phyloP scores from a whole-genome alignment of 192 early-diverging fungal genomes.

The Physocladia obscura region DNA sequence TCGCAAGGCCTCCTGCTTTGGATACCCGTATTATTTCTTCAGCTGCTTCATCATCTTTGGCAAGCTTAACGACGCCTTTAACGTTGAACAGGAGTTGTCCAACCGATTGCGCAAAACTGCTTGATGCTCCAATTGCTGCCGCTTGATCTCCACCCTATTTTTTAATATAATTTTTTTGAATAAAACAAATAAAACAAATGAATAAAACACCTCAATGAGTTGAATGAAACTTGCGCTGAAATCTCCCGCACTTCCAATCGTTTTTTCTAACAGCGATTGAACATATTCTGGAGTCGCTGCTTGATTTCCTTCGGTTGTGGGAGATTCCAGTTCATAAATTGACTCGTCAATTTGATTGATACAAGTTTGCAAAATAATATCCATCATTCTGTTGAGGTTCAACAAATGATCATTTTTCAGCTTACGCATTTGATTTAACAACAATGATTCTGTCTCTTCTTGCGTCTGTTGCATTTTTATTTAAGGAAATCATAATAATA shows the following conservation, averaged over 20 bases:
- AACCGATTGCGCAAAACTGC: constrained; percentile 77
- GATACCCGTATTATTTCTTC: constrained; percentile 76
- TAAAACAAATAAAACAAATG: too few relatives aligned
- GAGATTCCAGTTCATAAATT: constrained; percentile 80
- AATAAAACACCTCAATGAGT: constrained; percentile 46
- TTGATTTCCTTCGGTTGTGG: constrained; percentile 79
- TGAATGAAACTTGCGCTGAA: constrained; percentile 48
- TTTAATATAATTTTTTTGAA: not conserved
- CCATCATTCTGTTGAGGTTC: constrained; percentile 44
- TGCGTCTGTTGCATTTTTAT: constrained; percentile 18
- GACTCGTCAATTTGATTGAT: constrained; percentile 86
- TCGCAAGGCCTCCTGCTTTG: constrained; percentile 62
- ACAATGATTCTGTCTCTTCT: constrained; percentile 31
- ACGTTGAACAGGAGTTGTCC: constrained; percentile 80
- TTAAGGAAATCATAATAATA: not conserved
- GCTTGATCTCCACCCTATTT: constrained; percentile 76
- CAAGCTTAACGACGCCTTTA: constrained; percentile 85
- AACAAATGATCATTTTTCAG: constrained; percentile 54
- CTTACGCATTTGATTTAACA: constrained; percentile 55
- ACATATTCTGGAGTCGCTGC: constrained; percentile 89
- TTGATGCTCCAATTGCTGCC: constrained; percentile 77
- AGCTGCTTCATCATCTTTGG: constrained; percentile 73
- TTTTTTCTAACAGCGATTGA: constrained; percentile 87
- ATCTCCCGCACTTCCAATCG: constrained; percentile 47
- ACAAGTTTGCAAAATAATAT: constrained; percentile 84